A percentile compares a stretch with the other conserved stretches of the same genome.
Evolutionary conservation across 495 filamentous ascomycete species (phyloP).

Genomic region (Lasiosphaeria hispida): DNA sequence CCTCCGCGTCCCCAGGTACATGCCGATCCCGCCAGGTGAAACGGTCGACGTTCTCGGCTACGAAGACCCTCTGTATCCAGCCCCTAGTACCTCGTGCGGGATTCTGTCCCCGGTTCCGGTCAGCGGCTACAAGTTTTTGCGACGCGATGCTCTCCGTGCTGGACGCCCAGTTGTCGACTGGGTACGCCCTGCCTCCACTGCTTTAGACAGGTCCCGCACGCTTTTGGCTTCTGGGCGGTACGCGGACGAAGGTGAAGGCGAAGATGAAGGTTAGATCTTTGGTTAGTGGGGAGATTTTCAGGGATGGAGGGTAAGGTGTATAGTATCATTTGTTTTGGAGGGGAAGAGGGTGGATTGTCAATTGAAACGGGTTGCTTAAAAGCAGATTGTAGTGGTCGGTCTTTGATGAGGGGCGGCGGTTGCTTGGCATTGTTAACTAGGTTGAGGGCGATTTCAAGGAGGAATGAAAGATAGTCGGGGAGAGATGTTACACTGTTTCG

Average conservation of each 20-base stretch:
- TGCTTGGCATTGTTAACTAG: neutral
- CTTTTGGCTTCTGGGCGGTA: slow-evolving; percentile 11
- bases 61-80: slow-evolving; percentile 4
- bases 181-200: slow-evolving; percentile 1
- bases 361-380: slow-evolving; percentile 1
- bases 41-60: slow-evolving; percentile 2
- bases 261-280: neutral
- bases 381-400: neutral
- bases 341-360: slow-evolving; percentile 1
- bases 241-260: slow-evolving; percentile 6
- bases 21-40: slow-evolving; percentile 5
- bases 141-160: slow-evolving; percentile 4
- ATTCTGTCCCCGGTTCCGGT: neutral
- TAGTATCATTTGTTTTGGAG: slow-evolving; percentile 4
- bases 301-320: slow-evolving; percentile 2
- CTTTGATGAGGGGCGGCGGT: neutral
- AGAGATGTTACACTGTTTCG: neutral
- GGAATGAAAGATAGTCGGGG: neutral
- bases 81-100: neutral
- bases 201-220: slow-evolving; percentile 6
- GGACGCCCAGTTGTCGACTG: slow-evolving; percentile 7
- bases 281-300: slow-evolving; percentile 1
- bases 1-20: slow-evolving; percentile 1
- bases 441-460: neutral
- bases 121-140: slow-evolving; percentile 7